Percentiles rank a stretch among this genome's conserved stretches.
Evolutionary conservation across 2,329 filamentous ascomycete species (phyloP).

Genomic region (Sclerotinia glacialis): DNA sequence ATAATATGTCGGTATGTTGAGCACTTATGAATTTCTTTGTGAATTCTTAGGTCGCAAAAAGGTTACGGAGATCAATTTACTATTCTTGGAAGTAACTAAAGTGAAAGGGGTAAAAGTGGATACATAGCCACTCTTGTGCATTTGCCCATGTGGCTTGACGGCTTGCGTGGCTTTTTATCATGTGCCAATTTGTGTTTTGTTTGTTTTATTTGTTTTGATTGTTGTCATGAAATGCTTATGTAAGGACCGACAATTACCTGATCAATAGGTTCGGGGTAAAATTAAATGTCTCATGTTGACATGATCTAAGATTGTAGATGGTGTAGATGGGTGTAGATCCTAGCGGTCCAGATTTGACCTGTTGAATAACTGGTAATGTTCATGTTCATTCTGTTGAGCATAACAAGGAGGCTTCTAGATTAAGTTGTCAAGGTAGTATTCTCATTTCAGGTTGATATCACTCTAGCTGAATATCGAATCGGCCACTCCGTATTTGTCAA

Average conservation of each 20-base stretch:
- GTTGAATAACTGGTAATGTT: neutral
- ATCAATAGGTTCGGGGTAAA: neutral
- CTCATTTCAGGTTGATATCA: slow-evolving; percentile 1
- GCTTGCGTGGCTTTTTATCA: neutral
- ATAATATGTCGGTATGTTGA: slow-evolving; percentile 13
- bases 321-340: neutral
- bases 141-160: neutral
- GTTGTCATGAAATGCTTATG: neutral
- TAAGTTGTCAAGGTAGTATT: neutral
- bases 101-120: slow-evolving; percentile 8
- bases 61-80: neutral
- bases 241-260: neutral
- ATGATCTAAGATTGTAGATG: neutral
- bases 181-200: neutral
- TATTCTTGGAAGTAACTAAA: slow-evolving; percentile 1
- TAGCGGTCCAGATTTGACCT: too few species aligned
- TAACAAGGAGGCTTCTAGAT: neutral
- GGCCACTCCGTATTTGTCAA: neutral
- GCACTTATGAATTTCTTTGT: neutral
- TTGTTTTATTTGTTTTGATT: too few species aligned
- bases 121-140: neutral
- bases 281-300: neutral
- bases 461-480: neutral
- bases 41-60: slow-evolving; percentile 10
- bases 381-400: neutral